phyloP scores from a whole-genome alignment of 495 filamentous ascomycete genomes.

The Neurospora terricola region DNA sequence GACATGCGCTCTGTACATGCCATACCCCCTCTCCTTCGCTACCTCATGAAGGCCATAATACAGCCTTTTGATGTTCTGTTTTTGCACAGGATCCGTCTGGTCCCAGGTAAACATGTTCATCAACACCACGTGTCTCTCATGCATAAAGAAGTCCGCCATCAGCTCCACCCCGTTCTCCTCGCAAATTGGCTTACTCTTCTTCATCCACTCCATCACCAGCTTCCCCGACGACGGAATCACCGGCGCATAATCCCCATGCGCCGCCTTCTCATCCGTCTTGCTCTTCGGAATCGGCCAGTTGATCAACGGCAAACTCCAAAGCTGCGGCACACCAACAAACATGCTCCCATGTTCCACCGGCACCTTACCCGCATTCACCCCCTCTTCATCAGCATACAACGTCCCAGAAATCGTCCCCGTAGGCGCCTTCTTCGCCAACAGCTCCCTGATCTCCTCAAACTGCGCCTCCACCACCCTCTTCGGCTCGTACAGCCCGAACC shows the following conservation, averaged over 20 bases:
- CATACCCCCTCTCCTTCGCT: slow-evolving; percentile 29
- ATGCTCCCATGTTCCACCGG: slow-evolving; percentile 26
- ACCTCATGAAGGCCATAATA: slow-evolving; percentile 26
- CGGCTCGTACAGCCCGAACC: slow-evolving; percentile 38
- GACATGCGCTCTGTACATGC: slow-evolving; percentile 33
- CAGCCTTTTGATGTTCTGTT: slow-evolving; percentile 17
- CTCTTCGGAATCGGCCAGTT: slow-evolving; percentile 25
- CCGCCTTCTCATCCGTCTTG: slow-evolving; percentile 21
- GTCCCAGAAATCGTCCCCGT: slow-evolving; percentile 26
- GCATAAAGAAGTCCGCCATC: slow-evolving; percentile 37
- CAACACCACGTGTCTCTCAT: slow-evolving; percentile 30
- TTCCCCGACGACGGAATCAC: slow-evolving; percentile 31
- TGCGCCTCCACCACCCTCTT: slow-evolving; percentile 35
- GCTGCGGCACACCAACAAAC: slow-evolving; percentile 29
- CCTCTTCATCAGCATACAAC: slow-evolving; percentile 28
- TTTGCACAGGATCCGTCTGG: slow-evolving; percentile 26
- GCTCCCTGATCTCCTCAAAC: slow-evolving; percentile 33
- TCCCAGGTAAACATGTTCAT: slow-evolving; percentile 38
- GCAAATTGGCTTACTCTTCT: slow-evolving; percentile 24
- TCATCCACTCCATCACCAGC: slow-evolving; percentile 29
- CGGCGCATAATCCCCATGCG: slow-evolving; percentile 34
- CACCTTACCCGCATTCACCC: slow-evolving; percentile 29
- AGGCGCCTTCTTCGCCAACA: slow-evolving; percentile 23
- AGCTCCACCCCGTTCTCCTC: slow-evolving; percentile 33
- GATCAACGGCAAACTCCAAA: slow-evolving; percentile 34